Base-by-base conservation (phyloP, 768 basidiomycete genomes). In the Lactarius psammicola region DNA sequence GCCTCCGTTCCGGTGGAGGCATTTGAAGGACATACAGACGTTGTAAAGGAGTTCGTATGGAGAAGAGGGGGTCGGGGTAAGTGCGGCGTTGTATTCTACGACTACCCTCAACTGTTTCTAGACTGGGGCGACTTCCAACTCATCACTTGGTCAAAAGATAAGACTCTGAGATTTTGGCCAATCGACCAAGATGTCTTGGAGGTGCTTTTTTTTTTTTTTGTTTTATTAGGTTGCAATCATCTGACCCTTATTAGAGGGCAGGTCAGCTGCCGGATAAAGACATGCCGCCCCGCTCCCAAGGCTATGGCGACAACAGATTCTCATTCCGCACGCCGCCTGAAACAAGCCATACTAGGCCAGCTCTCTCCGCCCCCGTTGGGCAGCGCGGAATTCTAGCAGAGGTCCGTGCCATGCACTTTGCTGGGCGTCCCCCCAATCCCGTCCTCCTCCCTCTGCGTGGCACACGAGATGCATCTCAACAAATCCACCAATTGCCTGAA, bases 1-100 rank as follows among this genome's bases (percentile, higher is more conserved):
- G 75, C 77, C 0, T 78, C 81, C 49, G 74, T 70, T 11, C 86
- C 88, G 1, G 85, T 93, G 6, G 87, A 90, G 69, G 78, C 80
- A 8, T 96, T 95, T 69, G 89, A 92, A 70, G 95, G 94, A 0
- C 94, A 96, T 76, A 84, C 86, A 0, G 94, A 96, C 68, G 93
- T 95, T 2, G 96, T 98, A 23, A 97, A 96, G 72, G 96, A 99
- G 77, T 99, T 96, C 74, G 95, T 99, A 1, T 99, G 97, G 97
- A 80, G 97, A 66, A 85, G 82, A 72, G 84, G 88, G 2, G 82
- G 81, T 6, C 71, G 77, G 68, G 86, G 88, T 86, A 23, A 26
- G 76, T 73, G 62, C 36, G 11, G 17, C 30, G 20, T 23, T 49
- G 30, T 53, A 28, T 20, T 34, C 36, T 11, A 18, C 11, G 7